Percentiles rank a stretch among this genome's conserved stretches.
phyloP scores from a whole-genome alignment of 2,329 filamentous ascomycete genomes.

The Hypoxylon sp. region DNA sequence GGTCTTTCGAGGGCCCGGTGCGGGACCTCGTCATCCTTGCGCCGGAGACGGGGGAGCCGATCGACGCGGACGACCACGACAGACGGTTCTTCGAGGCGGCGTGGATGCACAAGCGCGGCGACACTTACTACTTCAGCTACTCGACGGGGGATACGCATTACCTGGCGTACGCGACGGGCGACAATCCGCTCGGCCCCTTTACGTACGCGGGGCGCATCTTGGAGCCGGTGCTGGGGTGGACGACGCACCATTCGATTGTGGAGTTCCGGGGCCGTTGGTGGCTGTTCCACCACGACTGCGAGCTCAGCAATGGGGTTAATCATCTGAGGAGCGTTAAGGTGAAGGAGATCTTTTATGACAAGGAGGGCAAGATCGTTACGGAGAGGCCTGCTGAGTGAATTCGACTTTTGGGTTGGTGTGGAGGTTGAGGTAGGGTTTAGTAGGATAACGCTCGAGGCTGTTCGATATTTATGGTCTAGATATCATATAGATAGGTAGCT shows the following conservation, averaged over 20 bases:
- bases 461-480: too few species aligned
- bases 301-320: constrained; percentile 74
- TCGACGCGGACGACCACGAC: constrained; percentile 77
- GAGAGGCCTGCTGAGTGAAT: constrained; percentile 51
- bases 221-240: constrained; percentile 84
- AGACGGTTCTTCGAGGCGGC: constrained; percentile 84
- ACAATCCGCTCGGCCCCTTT: constrained; percentile 77
- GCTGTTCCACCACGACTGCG: constrained; percentile 81
- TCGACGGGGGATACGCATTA: constrained; percentile 84
- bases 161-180: constrained; percentile 75
- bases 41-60: constrained; percentile 67
- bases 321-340: constrained; percentile 81
- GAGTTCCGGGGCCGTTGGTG: constrained; percentile 80
- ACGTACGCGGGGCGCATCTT: constrained; percentile 78
- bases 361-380: constrained; percentile 70
- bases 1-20: constrained; percentile 66
- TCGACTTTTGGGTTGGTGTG: neutral
- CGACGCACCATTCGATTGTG: constrained; percentile 83
- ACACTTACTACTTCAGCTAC: constrained; percentile 80
- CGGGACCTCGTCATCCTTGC: constrained; percentile 74
- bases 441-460: too few species aligned
- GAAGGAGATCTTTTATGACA: constrained; percentile 79
- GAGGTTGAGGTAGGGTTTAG: neutral
- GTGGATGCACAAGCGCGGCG: constrained; percentile 80
- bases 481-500: too few species aligned